Evolutionary conservation across 1,284 basidiomycete genomes (phyloP).

Genomic region (Apiotrichum laibachii): DNA sequence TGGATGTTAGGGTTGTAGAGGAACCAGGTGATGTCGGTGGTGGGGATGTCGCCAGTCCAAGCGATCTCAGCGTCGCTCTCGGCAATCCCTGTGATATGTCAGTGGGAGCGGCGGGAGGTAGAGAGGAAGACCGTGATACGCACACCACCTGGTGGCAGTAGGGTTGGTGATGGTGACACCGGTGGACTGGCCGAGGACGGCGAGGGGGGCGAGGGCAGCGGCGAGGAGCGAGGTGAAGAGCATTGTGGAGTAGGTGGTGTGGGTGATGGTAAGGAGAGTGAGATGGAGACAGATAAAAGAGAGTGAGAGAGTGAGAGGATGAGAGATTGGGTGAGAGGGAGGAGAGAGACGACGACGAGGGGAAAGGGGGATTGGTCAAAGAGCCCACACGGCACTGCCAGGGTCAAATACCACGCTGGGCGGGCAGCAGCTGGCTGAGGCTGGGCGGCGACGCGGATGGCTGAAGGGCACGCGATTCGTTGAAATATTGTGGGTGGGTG

Average conservation of each 20-base stretch:
- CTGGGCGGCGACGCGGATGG: too few species aligned
- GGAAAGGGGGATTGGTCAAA: neutral
- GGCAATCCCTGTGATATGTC: conserved; percentile 33
- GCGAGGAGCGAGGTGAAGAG: conserved; percentile 12
- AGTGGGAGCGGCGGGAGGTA: neutral
- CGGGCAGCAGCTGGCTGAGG: neutral
- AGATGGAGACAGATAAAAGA: neutral
- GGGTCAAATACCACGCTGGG: too few species aligned
- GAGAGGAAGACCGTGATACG: neutral
- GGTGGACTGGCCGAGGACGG: conserved; percentile 1
- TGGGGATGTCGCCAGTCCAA: conserved; percentile 30
- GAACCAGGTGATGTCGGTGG: conserved; percentile 36
- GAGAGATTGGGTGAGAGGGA: neutral
- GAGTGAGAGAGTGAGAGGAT: conserved; percentile 2
- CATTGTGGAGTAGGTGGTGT: neutral
- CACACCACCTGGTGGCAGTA: conserved; percentile 11
- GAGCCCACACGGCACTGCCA: neutral
- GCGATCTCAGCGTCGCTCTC: conserved; percentile 38
- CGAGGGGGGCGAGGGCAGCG: conserved; percentile 4
- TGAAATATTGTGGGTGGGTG: too few species aligned
- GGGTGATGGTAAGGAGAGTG: neutral
- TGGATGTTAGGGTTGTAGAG: conserved; percentile 11
- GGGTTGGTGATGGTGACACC: conserved; percentile 12
- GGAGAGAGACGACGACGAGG: neutral
- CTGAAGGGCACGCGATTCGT: too few species aligned